These are phyloP conservation scores for Fusarium goolgardi DNA, from an alignment of 2,329 filamentous ascomycete genomes.

Conservation along the genomic window DNA sequence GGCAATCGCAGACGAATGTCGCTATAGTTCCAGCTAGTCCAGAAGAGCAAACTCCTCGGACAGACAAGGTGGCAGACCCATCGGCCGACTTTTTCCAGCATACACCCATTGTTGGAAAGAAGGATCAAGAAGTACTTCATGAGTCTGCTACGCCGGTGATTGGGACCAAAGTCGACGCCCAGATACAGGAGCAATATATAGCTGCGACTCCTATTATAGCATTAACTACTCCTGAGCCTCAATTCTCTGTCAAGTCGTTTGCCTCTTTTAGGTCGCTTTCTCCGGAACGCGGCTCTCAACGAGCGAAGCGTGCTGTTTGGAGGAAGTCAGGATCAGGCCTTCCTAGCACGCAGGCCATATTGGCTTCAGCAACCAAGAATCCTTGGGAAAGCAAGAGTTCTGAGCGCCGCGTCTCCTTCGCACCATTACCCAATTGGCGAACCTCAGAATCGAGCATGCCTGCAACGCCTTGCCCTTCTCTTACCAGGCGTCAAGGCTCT, in stretches of 20 bases:
- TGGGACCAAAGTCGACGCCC: neutral
- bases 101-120: neutral
- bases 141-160: slow-evolving; percentile 7
- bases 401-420: slow-evolving; percentile 54
- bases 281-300: slow-evolving; percentile 51
- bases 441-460: slow-evolving; percentile 19
- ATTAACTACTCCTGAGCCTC: slow-evolving; percentile 60
- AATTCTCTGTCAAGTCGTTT: slow-evolving; percentile 64
- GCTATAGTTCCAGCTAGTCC: slow-evolving; percentile 1
- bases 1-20: slow-evolving; percentile 4
- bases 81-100: neutral
- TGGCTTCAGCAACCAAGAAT: slow-evolving; percentile 52
- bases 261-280: slow-evolving; percentile 64
- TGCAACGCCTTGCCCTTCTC: slow-evolving; percentile 21
- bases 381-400: slow-evolving; percentile 47
- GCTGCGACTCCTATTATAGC: slow-evolving; percentile 24
- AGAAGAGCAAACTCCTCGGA: slow-evolving; percentile 43
- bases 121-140: neutral
- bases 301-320: slow-evolving; percentile 30
- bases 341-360: slow-evolving; percentile 51
- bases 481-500: slow-evolving; percentile 50
- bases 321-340: slow-evolving; percentile 43
- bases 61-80: slow-evolving; percentile 1
- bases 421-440: slow-evolving; percentile 48
- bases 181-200: slow-evolving; percentile 11